phyloP scores from a whole-genome alignment of 495 filamentous ascomycete species.

The Corynascus novoguineensis region DNA sequence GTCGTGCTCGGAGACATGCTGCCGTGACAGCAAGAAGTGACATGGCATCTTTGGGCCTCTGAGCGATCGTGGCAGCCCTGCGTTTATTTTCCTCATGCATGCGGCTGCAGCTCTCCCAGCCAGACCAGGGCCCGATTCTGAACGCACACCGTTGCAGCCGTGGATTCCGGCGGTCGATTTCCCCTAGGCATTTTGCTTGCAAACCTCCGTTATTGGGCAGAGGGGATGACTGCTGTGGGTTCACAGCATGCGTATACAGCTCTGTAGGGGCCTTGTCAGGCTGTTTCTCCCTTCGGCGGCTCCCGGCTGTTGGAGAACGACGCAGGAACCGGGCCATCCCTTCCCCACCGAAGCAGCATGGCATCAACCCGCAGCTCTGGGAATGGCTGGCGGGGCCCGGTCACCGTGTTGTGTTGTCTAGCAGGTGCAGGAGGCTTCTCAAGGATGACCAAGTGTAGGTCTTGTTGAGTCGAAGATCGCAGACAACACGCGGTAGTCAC shows the following conservation, averaged over 20 bases:
- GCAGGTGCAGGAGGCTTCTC: neutral
- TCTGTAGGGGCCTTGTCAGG: slow-evolving; percentile 14
- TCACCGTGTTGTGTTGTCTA: neutral
- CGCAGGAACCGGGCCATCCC: slow-evolving; percentile 11
- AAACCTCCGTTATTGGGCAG: neutral
- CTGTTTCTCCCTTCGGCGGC: slow-evolving; percentile 8
- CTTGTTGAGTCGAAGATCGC: neutral
- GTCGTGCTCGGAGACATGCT: slow-evolving; percentile 2
- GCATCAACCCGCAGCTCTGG: slow-evolving; percentile 19
- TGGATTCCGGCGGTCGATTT: slow-evolving; percentile 5
- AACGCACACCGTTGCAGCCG: slow-evolving; percentile 20
- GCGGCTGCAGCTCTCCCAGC: slow-evolving; percentile 16
- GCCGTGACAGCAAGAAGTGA: neutral
- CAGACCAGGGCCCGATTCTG: slow-evolving; percentile 16
- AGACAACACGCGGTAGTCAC: neutral
- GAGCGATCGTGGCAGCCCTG: slow-evolving; percentile 5
- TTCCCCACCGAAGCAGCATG: slow-evolving; percentile 9
- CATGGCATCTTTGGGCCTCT: neutral
- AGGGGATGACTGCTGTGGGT: slow-evolving; percentile 1
- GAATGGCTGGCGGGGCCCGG: slow-evolving; percentile 16
- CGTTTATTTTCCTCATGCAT: slow-evolving; percentile 4
- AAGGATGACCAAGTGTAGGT: neutral
- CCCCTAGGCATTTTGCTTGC: slow-evolving; percentile 3
- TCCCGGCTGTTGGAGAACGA: slow-evolving; percentile 6
- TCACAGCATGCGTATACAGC: slow-evolving; percentile 19